Base-by-base conservation (phyloP, 1,284 basidiomycete genomes). In the Malassezia psittaci region DNA sequence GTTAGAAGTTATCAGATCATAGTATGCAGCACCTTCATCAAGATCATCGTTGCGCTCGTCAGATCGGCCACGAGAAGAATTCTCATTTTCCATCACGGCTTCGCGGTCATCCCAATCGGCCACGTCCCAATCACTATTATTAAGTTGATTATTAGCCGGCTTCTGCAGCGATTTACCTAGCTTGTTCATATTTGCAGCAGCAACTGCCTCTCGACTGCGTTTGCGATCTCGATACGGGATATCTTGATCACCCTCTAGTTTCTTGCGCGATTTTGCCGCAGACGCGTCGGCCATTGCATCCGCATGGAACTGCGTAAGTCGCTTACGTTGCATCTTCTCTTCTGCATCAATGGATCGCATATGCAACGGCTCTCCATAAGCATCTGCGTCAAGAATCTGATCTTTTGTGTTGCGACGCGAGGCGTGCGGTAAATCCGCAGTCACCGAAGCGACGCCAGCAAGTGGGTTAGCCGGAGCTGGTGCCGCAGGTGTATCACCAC, bases 191-290 rank as follows among this genome's bases (percentile, higher is more conserved):
- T 69, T 67, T 45, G 70, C 60, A n/a, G 60, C 55, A 43, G 64
- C 64, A 18, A 74, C 70, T 7, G 64, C 69, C 16, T 59, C 59
- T 43, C 71, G 55, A 47, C 66, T 69, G 41, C 69, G 60, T 21
- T 66, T 63, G 13, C 65, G 52, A 37, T 74, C 72, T 16, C 71
- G 66, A 57, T 73, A 74, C 3, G 72, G 72, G 18, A 74, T 73
- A 45, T 74, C 72, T 13, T 61, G 59, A 52, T 74, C 72, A 46
- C 72, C 72, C 18, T 64, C 67, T 16, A 72, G 61, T 21, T 58
- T 53, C 33, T 65, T 57, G 7, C 59, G 62, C 40, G 62, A 60
- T 33, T 53, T 50, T 11, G 63, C 51, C 39, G 18, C 6, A 3
- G 24, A 7, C 58, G 56, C 36, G 59, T 48, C 21, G 47, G 62